Percentiles rank a stretch among this genome's conserved stretches.
Evolutionary conservation across 371 early-diverging fungal species (phyloP).

Genomic region (Mortierella sp.): DNA sequence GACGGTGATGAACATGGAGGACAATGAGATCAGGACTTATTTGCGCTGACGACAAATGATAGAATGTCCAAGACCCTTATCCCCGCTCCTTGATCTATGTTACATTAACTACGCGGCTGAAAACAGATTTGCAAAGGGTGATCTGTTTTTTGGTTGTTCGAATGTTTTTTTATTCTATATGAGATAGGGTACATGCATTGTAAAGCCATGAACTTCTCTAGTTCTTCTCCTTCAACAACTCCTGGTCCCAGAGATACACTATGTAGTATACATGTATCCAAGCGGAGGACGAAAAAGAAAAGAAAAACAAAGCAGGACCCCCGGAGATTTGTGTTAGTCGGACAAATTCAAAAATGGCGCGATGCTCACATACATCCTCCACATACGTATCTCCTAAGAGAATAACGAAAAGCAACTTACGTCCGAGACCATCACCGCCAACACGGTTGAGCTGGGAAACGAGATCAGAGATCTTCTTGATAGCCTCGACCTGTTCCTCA

Average conservation of each 20-base stretch:
- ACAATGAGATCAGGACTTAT: no score
- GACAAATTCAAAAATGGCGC: neutral
- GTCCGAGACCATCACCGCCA: slow-evolving; percentile 63
- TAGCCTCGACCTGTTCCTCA: slow-evolving; percentile 75
- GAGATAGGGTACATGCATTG: neutral
- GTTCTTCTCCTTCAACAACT: slow-evolving; percentile 57
- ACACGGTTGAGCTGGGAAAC: slow-evolving; percentile 76
- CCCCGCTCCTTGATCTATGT: no score
- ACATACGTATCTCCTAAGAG: neutral
- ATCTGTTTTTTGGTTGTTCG: neutral
- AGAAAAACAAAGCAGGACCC: slow-evolving; percentile 6
- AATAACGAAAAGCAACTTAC: slow-evolving; percentile 51
- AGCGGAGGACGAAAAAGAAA: no score
- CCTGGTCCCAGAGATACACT: slow-evolving; percentile 75
- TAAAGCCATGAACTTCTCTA: neutral
- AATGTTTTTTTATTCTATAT: neutral
- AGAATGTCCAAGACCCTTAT: no score
- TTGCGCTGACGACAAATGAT: no score
- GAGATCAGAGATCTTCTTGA: slow-evolving; percentile 73
- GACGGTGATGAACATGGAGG: no score
- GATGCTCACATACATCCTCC: neutral
- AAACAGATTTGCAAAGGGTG: no score
- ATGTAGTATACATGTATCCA: no score
- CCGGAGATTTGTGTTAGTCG: neutral
- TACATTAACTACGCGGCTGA: no score